Percentiles rank a stretch among this genome's conserved stretches.
Conservation (phyloP, 768 basidiomycete genomes). For the Leccinum obscurum region DNA sequence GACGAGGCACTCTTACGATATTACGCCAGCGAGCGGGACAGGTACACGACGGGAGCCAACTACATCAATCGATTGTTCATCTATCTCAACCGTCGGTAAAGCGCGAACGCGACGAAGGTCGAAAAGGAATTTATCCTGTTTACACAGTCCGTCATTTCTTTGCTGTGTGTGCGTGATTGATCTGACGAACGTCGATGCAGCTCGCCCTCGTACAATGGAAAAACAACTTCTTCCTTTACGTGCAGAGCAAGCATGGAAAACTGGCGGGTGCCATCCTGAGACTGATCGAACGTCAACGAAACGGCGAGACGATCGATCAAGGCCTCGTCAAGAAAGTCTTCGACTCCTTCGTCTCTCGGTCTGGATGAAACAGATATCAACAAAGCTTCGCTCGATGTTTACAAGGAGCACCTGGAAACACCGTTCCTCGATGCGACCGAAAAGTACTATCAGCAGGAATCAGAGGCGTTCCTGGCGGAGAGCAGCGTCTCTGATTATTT, state of each 20-base stretch:
- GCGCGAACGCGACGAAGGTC: slow-evolving; percentile 94
- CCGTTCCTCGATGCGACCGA: slow-evolving; percentile 90
- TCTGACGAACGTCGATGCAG: slow-evolving; percentile 35
- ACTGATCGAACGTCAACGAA: slow-evolving; percentile 90
- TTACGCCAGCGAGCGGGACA: slow-evolving; percentile 92
- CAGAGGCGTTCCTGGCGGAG: slow-evolving; percentile 83
- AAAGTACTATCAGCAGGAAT: slow-evolving; percentile 90
- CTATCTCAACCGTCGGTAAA: slow-evolving; percentile 98
- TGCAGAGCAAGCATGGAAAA: slow-evolving; percentile 82
- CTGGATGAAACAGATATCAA: slow-evolving; percentile 91
- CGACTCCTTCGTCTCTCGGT: slow-evolving; percentile 93
- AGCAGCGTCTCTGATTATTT: slow-evolving; percentile 94
- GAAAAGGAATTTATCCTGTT: slow-evolving; percentile 91
- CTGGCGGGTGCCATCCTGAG: slow-evolving; percentile 85
- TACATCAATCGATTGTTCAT: slow-evolving; percentile 98
- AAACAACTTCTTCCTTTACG: slow-evolving; percentile 80
- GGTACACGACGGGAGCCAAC: slow-evolving; percentile 95
- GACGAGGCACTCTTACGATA: slow-evolving; percentile 88
- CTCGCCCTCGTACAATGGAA: slow-evolving; percentile 98
- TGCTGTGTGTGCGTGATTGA: slow-evolving; percentile 1
- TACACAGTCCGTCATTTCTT: slow-evolving; percentile 74
- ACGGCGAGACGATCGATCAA: slow-evolving; percentile 93
- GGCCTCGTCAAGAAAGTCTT: slow-evolving; percentile 92
- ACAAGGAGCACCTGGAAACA: slow-evolving; percentile 85
- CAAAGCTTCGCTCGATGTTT: slow-evolving; percentile 90